Base-by-base conservation (phyloP, 192 early-diverging fungal genomes). In the Spizellomyces punctatus region DNA sequence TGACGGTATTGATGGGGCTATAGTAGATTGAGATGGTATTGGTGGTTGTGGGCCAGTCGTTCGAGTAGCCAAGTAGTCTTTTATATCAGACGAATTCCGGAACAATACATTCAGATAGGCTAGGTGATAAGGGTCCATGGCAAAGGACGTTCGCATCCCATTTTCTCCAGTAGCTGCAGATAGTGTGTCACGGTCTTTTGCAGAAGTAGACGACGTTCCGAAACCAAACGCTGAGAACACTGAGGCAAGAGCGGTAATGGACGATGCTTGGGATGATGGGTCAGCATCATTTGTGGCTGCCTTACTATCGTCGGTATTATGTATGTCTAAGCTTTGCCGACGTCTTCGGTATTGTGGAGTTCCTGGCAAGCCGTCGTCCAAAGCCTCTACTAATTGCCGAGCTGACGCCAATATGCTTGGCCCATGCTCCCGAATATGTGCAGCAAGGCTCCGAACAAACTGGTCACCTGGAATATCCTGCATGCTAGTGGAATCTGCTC, bases 51-150 rank as follows among this genome's bases (percentile, higher is more conserved):
- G 27, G 46, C 55, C 61, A 45, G 55, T 64, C 6, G 52, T 45
- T 21, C 50, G 46, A 36, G 42, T 49, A 43, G 56, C 36, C 46
- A 71, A 9, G 49, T 73, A 68, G 21, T 54, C 63, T 16, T 43
- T 19, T 21, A 77, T 68, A 6, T 54, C 42, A 9, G 63, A 42
- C 8, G 76, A 77, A 10, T 45, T 36, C n/a, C 8, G 16, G 46
- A 77, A 77, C 9, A 57, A 17, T 6, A 17, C 8, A 12, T 62
- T 27, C 21, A 77, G 64, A 44, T 62, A 77, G 12, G 54, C 71
- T 16, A 77, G 60, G 17, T 77, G 71, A 52, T 67, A 74, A 12
- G 71, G 70, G 27, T 77, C 76, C n/a, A 77, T 41, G 8, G 76
- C 42, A 58, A 74, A 74, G n/a, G 72, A 45, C 27, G 58, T 44